Conservation (phyloP, 495 filamentous ascomycete genomes). For the Pseudoneurospora amorphoporcata region DNA sequence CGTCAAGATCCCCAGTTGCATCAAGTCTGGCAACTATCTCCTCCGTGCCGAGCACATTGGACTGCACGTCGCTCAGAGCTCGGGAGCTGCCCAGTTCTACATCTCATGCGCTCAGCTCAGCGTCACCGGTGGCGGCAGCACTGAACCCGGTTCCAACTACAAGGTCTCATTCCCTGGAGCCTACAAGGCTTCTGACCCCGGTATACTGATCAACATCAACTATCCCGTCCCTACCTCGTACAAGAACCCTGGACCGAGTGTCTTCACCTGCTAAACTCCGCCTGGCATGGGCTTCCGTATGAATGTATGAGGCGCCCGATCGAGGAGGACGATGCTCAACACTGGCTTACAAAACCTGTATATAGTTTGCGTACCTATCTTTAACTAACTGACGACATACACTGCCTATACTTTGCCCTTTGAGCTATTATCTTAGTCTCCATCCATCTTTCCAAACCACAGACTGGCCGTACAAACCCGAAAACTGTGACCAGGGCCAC, state of each 20-base stretch:
- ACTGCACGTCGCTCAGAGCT: constrained; percentile 33
- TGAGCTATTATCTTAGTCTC: not conserved
- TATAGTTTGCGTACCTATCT: not conserved
- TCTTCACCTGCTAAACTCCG: constrained; percentile 21
- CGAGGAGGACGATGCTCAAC: not conserved
- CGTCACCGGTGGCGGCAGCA: constrained; percentile 31
- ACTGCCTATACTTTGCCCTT: not conserved
- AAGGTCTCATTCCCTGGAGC: constrained; percentile 33
- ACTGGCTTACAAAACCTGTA: not conserved
- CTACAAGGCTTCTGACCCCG: constrained; percentile 30
- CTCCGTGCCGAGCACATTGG: constrained; percentile 50
- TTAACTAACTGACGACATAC: not conserved
- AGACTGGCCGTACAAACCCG: not conserved
- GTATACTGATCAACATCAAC: constrained; percentile 37
- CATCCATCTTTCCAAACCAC: not conserved
- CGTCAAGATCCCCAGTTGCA: constrained; percentile 35
- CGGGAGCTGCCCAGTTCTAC: constrained; percentile 43
- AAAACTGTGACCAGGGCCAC: not conserved
- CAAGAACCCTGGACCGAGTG: constrained; percentile 33
- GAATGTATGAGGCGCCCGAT: not conserved
- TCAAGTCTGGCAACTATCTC: constrained; percentile 45
- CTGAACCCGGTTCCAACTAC: constrained; percentile 15
- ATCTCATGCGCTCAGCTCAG: constrained; percentile 32
- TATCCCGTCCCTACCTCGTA: constrained; percentile 31
- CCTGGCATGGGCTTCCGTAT: constrained; percentile 17